These are phyloP conservation scores for Daucus carota DNA, from an alignment of 129 eudicot genomes.

Conservation along the genomic window DNA sequence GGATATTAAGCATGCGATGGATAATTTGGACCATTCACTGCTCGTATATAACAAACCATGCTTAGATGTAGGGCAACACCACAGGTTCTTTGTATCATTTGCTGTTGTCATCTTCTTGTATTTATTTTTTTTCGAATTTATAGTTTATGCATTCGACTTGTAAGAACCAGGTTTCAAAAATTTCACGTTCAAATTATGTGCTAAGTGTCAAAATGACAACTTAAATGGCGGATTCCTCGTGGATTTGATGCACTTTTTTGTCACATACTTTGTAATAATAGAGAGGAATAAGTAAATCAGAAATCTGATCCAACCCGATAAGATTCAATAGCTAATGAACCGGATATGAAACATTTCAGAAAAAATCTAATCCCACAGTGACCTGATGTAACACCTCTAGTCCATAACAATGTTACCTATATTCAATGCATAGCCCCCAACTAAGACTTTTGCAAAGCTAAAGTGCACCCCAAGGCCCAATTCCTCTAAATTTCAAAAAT, in stretches of 20 bases:
- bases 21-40: conserved; percentile 20
- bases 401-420: not conserved
- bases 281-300: too few species aligned
- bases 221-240: not conserved
- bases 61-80: too few species aligned
- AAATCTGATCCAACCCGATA: too few species aligned
- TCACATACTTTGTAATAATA: not conserved
- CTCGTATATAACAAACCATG: conserved; percentile 16
- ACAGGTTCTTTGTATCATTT: not conserved
- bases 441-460: not conserved
- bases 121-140: not conserved
- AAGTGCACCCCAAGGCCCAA: not conserved
- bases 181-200: not conserved
- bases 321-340: too few species aligned
- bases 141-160: not conserved
- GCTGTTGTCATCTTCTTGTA: not conserved
- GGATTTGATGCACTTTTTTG: not conserved
- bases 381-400: too few species aligned
- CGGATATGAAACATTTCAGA: too few species aligned
- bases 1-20: not conserved
- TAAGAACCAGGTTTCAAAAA: not conserved
- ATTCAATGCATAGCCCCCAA: not conserved
- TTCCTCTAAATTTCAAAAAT: too few species aligned
- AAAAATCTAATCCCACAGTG: too few species aligned
- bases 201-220: too few species aligned